Evolutionary conservation across 345 rosid genomes (phyloP).

Genomic region (Eucalyptus rudis): DNA sequence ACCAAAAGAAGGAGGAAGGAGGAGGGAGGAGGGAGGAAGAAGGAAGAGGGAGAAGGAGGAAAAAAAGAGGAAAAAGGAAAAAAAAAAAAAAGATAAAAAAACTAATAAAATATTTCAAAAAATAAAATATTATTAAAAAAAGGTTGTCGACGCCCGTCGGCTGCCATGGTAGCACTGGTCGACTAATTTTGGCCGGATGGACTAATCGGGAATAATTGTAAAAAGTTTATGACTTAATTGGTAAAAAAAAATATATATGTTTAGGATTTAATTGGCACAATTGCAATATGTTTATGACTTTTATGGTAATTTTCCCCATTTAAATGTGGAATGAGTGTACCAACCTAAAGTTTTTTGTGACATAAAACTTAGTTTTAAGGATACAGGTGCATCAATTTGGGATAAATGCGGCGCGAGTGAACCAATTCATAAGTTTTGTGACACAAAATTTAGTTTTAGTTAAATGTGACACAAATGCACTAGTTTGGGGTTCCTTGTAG

Average conservation of each 20-base stretch:
- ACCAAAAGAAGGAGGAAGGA: no score
- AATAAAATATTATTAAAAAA: no score
- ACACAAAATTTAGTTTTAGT: background rate
- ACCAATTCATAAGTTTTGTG: background rate
- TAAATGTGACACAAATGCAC: background rate
- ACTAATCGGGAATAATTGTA: no score
- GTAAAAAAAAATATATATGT: no score
- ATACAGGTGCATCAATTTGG: background rate
- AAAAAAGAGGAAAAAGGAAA: no score
- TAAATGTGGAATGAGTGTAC: background rate
- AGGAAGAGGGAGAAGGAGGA: no score
- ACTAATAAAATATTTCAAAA: no score
- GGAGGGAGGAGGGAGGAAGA: no score
- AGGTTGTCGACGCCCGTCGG: rapidly evolving
- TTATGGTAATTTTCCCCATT: background rate
- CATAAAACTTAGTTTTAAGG: background rate
- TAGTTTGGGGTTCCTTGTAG: background rate
- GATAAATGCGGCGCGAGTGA: background rate
- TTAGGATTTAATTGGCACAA: no score
- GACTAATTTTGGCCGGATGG: no score
- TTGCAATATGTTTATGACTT: no score
- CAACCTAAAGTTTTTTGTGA: background rate
- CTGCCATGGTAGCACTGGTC: rapidly evolving
- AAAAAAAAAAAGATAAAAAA: rapidly evolving
- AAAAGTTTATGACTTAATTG: no score